Base-by-base conservation (phyloP, 768 basidiomycete species). In the Russula vinacea region DNA sequence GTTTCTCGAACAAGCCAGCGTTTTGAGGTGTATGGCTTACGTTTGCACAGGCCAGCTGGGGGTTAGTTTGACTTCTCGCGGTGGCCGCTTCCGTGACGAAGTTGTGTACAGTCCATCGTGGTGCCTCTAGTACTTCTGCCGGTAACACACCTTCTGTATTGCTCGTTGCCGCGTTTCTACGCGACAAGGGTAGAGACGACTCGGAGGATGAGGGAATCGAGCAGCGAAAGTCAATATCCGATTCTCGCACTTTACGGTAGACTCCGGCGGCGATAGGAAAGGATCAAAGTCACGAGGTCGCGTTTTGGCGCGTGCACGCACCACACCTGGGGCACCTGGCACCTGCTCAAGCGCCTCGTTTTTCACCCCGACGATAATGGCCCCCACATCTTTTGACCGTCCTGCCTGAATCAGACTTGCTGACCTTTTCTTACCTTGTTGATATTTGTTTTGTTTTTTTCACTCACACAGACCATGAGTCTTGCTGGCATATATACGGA, bases 401-500 rank as follows among this genome's bases (percentile, higher is more conserved):
- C 35, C 22, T 39, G 50, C 33, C 19, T 49, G 13, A 29, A 29
- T 29, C 14, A 11, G 24, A 42, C 29, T 44, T 16, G 19, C 44
- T 37, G 9, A 37, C 17, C 50, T 44, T 53, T 2, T 49, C 42
- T 39, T 7, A 56, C 45, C 11, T n/a, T 49, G n/a, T 16, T 33
- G 29, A 10, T 2, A 14, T 52, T 22, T 19, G 16, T 17, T 6
- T 17, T 6, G n/a, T 29, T 51, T 14, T 19, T 44, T 44, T 1
- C 19, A 32, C n/a, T 29, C 24, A 22, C 26, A 39, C 37, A 47
- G 17, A 47, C 7, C 22, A 65, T 67, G 62, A 60, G 62, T 42
- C 33, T 65, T 33, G 37, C 62, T 35, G 32, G 50, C 24, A 45
- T 19, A 33, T 56, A 60, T 35, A 56, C 62, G 5, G 67, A 67